Evolutionary conservation across 768 basidiomycete genomes (phyloP).

Genomic region (Lactarius akahatsu): DNA sequence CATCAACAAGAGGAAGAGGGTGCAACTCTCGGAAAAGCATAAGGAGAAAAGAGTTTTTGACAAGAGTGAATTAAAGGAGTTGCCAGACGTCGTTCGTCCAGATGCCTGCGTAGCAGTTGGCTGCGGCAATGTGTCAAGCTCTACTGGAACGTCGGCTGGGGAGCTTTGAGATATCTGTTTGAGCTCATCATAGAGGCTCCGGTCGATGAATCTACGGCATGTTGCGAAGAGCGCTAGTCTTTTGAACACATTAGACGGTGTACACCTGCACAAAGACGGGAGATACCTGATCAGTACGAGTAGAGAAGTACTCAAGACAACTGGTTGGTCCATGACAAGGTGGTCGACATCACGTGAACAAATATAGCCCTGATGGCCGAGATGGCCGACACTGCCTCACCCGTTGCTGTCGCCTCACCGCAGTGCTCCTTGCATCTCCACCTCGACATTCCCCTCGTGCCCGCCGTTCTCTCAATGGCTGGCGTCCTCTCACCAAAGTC

Average conservation of each 20-base stretch:
- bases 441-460: neutral
- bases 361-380: neutral
- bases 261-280: neutral
- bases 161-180: slow-evolving; percentile 23
- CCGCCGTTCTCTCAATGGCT: slow-evolving; percentile 14
- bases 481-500: slow-evolving; percentile 47
- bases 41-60: slow-evolving; percentile 62
- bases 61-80: slow-evolving; percentile 51
- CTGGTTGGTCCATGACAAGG: neutral
- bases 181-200: slow-evolving; percentile 25
- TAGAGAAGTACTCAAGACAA: slow-evolving; percentile 7
- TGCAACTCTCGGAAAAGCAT: slow-evolving; percentile 73
- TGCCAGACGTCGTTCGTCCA: slow-evolving; percentile 16
- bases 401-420: neutral
- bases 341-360: neutral
- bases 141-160: neutral
- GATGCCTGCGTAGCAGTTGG: slow-evolving; percentile 14
- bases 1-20: slow-evolving; percentile 69
- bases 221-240: slow-evolving; percentile 26
- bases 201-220: slow-evolving; percentile 27
- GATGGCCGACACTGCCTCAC: neutral
- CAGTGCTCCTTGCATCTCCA: neutral
- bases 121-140: slow-evolving; percentile 25
- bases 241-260: neutral
- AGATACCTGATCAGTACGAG: slow-evolving; percentile 13